Evolutionary conservation across 768 basidiomycete genomes (phyloP).

Genomic region (Symmetrospora coprosmae): DNA sequence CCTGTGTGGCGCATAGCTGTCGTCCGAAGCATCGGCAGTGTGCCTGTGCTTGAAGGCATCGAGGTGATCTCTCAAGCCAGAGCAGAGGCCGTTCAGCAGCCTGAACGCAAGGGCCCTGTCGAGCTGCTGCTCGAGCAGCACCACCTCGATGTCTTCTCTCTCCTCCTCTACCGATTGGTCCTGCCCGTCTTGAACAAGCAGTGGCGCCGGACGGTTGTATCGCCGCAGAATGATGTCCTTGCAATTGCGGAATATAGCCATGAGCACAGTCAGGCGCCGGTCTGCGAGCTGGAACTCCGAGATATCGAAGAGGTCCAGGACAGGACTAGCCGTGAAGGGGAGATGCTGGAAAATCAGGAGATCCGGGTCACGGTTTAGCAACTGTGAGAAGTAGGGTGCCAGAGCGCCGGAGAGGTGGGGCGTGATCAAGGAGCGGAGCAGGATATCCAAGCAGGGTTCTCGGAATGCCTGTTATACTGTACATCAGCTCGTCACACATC

Average conservation of each 20-base stretch:
- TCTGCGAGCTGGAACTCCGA: no score
- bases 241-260: constrained; percentile 3
- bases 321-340: neutral
- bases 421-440: neutral
- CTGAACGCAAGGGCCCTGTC: neutral
- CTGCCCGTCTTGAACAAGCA: no score
- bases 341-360: neutral
- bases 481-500: neutral
- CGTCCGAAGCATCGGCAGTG: no score
- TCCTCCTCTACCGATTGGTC: no score
- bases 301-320: no score
- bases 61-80: constrained; percentile 6
- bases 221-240: no score
- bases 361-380: neutral
- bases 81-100: neutral
- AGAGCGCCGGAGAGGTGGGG: neutral
- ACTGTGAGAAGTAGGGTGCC: neutral
- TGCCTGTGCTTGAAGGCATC: neutral
- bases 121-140: neutral
- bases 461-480: neutral
- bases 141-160: neutral
- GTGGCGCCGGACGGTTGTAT: no score
- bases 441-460: neutral
- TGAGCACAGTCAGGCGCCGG: no score
- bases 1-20: neutral